Percentiles rank a stretch among this genome's conserved stretches.
Evolutionary conservation across 768 basidiomycete species (phyloP).

Genomic region (Boletus vermiculosoides): DNA sequence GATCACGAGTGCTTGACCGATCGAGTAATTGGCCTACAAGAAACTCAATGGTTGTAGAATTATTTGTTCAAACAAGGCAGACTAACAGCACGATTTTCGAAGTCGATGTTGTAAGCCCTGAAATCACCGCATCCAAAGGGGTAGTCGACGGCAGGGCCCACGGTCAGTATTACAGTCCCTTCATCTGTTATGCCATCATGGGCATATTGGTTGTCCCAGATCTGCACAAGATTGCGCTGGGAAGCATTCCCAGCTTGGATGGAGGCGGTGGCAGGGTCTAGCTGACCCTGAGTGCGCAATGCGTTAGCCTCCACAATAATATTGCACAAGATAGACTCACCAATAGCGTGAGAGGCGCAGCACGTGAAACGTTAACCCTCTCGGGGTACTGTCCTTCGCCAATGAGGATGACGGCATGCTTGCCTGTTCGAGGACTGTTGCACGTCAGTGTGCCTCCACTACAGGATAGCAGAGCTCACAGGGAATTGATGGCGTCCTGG

Average conservation of each 20-base stretch:
- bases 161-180: slow-evolving; percentile 54
- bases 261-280: slow-evolving; percentile 38
- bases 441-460: neutral
- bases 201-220: slow-evolving; percentile 50
- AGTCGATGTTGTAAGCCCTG: slow-evolving; percentile 65
- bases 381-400: slow-evolving; percentile 61
- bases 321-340: slow-evolving; percentile 30
- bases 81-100: slow-evolving; percentile 63
- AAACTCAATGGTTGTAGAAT: neutral
- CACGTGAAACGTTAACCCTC: slow-evolving; percentile 54
- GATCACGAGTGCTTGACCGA: slow-evolving; percentile 61
- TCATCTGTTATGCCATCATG: slow-evolving; percentile 51
- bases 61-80: neutral
- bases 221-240: slow-evolving; percentile 48
- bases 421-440: slow-evolving; percentile 40
- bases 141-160: slow-evolving; percentile 51
- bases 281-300: slow-evolving; percentile 44
- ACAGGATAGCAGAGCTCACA: slow-evolving; percentile 39
- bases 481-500: slow-evolving; percentile 54
- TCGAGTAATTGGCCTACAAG: slow-evolving; percentile 51
- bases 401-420: slow-evolving; percentile 48
- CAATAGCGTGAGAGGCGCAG: slow-evolving; percentile 53
- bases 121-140: slow-evolving; percentile 57
- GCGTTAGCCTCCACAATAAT: neutral
- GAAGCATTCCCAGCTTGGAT: slow-evolving; percentile 44